Evolutionary conservation across 1,139 yeast species (phyloP).

Genomic region (Chernovozyma sophiae-reginae): DNA sequence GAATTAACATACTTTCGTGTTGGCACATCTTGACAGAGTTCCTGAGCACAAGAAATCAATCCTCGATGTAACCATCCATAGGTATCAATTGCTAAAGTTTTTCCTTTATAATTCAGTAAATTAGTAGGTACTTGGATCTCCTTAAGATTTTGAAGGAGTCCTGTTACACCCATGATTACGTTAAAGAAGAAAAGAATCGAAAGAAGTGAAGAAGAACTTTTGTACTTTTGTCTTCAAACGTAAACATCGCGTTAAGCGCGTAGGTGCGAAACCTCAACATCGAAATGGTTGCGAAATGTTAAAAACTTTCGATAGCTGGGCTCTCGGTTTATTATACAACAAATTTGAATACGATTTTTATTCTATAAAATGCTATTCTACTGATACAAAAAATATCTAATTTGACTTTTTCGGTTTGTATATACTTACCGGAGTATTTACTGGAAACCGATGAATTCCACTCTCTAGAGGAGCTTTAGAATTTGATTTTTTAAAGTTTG

Average conservation of each 20-base stretch:
- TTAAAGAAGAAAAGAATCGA: no score
- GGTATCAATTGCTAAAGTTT: slow-evolving; percentile 86
- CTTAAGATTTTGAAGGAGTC: slow-evolving; percentile 70
- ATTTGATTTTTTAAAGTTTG: slow-evolving; percentile 1
- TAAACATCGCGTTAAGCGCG: no score
- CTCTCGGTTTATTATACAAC: no score
- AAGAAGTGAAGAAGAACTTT: no score
- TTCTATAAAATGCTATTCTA: neutral
- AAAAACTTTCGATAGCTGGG: no score
- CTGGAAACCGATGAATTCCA: slow-evolving; percentile 6
- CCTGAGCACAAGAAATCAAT: slow-evolving; percentile 77
- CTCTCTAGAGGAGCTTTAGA: slow-evolving; percentile 4
- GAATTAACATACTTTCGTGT: slow-evolving; percentile 64
- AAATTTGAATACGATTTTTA: neutral
- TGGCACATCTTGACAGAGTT: slow-evolving; percentile 67
- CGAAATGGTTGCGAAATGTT: no score
- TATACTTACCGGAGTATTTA: slow-evolving; percentile 8
- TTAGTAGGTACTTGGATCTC: slow-evolving; percentile 62
- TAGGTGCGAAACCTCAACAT: no score
- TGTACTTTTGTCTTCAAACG: no score
- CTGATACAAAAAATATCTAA: neutral
- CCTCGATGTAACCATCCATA: slow-evolving; percentile 97
- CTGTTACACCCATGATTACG: slow-evolving; percentile 67
- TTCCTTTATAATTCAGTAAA: slow-evolving; percentile 62
- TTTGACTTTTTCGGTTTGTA: slow-evolving; percentile 7